Evolutionary conservation across 495 filamentous ascomycete species (phyloP).

Genomic region (Lophiotrema nucula): DNA sequence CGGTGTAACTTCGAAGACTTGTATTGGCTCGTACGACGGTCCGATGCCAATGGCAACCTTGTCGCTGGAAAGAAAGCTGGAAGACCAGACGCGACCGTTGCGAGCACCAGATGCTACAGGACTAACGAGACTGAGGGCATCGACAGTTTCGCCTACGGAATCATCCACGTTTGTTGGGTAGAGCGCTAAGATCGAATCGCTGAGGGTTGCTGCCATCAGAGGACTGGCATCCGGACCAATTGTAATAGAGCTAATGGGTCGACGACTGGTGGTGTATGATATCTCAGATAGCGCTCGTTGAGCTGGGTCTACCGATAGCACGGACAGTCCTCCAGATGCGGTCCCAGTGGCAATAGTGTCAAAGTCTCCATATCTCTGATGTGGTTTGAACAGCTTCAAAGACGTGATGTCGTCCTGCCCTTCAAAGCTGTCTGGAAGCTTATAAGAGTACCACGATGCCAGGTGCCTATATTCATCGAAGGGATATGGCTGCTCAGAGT

Average conservation of each 20-base stretch:
- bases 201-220: conserved; percentile 35
- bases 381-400: conserved; percentile 52
- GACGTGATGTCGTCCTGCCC: conserved; percentile 65
- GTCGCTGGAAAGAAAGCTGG: conserved; percentile 49
- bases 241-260: conserved; percentile 23
- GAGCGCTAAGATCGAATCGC: conserved; percentile 32
- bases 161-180: conserved; percentile 45
- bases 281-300: neutral
- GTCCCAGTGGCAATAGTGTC: conserved; percentile 47
- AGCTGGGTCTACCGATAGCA: conserved; percentile 30
- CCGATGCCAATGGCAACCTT: conserved; percentile 55
- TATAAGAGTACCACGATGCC: conserved; percentile 52
- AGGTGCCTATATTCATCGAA: conserved; percentile 34
- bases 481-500: conserved; percentile 15
- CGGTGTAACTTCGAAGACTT: conserved; percentile 50
- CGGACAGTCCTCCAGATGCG: conserved; percentile 46
- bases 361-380: conserved; percentile 41
- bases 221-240: conserved; percentile 26
- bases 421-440: conserved; percentile 50
- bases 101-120: conserved; percentile 23
- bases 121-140: conserved; percentile 44
- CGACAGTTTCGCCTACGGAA: conserved; percentile 31
- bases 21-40: conserved; percentile 46
- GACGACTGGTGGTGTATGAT: neutral
- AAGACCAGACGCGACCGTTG: conserved; percentile 50